These are phyloP conservation scores for Wickerhamiella spandovensis DNA, from an alignment of 805 yeast species.

Conservation along the genomic window DNA sequence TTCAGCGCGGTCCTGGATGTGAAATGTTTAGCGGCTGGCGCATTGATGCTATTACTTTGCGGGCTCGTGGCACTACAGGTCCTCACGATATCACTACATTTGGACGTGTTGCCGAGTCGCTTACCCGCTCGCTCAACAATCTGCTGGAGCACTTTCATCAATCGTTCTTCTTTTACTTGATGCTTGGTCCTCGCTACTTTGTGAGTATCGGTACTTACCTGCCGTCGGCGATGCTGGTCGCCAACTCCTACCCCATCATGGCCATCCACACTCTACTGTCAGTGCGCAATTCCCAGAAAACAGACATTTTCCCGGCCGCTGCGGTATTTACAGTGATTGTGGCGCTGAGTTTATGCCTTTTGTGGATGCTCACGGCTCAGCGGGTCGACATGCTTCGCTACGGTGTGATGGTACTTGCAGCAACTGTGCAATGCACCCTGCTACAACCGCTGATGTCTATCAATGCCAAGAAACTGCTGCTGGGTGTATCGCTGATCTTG, in stretches of 20 bases:
- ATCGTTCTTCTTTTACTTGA: slow-evolving; percentile 81
- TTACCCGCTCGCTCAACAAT: slow-evolving; percentile 80
- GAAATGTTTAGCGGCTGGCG: slow-evolving; percentile 96
- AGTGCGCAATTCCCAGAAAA: slow-evolving; percentile 14
- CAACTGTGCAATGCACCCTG: slow-evolving; percentile 11
- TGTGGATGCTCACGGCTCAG: not conserved
- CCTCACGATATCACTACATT: slow-evolving; percentile 73
- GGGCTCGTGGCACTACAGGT: slow-evolving; percentile 49
- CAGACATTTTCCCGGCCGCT: slow-evolving; percentile 23
- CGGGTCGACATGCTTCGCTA: not conserved
- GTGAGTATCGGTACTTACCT: slow-evolving; percentile 90
- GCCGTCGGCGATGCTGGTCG: slow-evolving; percentile 67
- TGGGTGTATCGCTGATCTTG: slow-evolving; percentile 39
- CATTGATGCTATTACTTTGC: slow-evolving; percentile 74
- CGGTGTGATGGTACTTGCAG: slow-evolving; percentile 11
- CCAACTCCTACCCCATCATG: slow-evolving; percentile 55
- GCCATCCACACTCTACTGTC: slow-evolving; percentile 34
- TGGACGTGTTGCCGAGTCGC: slow-evolving; percentile 81
- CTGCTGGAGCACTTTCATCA: slow-evolving; percentile 93
- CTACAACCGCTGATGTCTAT: slow-evolving; percentile 8
- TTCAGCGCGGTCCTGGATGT: slow-evolving; percentile 49
- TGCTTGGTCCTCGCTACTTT: slow-evolving; percentile 64
- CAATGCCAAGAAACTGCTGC: slow-evolving; percentile 18
- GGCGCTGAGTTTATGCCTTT: not conserved
- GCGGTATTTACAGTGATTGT: slow-evolving; percentile 19